These are phyloP conservation scores for Lineolata rhizophorae DNA, from an alignment of 495 filamentous ascomycete genomes.

Conservation along the genomic window DNA sequence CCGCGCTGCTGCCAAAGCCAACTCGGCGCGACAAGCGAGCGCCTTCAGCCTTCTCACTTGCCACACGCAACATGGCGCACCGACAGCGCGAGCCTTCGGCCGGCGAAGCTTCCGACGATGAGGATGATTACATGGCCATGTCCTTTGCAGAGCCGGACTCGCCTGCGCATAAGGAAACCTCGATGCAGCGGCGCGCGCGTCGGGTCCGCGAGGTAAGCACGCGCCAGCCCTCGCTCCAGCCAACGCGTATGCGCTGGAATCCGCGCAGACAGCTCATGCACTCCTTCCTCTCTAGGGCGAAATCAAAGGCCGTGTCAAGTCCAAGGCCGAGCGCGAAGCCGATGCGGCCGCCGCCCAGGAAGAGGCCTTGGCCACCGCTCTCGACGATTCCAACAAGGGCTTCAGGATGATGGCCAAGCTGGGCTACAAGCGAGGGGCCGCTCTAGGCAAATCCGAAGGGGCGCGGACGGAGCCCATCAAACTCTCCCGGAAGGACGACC, in stretches of 20 bases:
- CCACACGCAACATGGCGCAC: no score
- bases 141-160: constrained; percentile 29
- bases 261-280: neutral
- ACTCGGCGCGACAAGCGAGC: no score
- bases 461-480: constrained; percentile 41
- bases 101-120: no score
- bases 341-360: constrained; percentile 51
- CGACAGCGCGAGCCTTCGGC: no score
- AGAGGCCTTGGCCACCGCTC: constrained; percentile 44
- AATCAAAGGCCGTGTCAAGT: constrained; percentile 36
- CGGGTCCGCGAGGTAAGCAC: constrained; percentile 30
- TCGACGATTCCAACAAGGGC: constrained; percentile 49
- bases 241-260: neutral
- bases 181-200: constrained; percentile 31
- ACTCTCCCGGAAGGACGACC: constrained; percentile 49
- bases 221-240: constrained; percentile 2
- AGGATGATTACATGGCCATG: constrained; percentile 49
- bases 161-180: constrained; percentile 26
- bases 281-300: constrained; percentile 19
- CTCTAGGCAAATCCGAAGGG: constrained; percentile 35
- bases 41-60: no score
- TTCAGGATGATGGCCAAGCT: constrained; percentile 93
- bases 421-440: constrained; percentile 56
- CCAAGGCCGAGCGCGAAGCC: constrained; percentile 60
- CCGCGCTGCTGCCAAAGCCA: no score